Conservation (phyloP, 192 early-diverging fungal genomes). For the Powellomyces hirtus region DNA sequence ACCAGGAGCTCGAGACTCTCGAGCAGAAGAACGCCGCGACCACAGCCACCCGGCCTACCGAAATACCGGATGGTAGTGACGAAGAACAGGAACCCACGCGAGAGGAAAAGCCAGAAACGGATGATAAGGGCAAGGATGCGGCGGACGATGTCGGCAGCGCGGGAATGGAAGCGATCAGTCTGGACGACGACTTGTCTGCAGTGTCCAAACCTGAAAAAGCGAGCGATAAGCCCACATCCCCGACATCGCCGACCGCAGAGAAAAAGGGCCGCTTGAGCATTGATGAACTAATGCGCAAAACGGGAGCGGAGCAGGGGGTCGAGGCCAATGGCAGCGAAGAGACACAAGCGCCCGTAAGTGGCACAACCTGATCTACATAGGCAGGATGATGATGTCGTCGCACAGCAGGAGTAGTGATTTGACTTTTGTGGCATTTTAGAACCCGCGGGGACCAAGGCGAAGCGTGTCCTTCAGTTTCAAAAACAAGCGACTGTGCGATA, state of each 20-base stretch:
- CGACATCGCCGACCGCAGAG: conserved; percentile 3
- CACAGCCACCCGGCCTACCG: not conserved
- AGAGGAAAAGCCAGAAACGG: not conserved
- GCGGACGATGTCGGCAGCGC: conserved; percentile 31
- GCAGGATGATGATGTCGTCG: too few species aligned
- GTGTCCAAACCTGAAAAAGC: conserved; percentile 12
- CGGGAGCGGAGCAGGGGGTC: conserved; percentile 19
- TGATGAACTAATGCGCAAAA: conserved; percentile 46
- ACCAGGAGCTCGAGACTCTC: conserved; percentile 20
- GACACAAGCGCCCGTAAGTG: conserved; percentile 19
- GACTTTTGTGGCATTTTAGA: conserved; percentile 16
- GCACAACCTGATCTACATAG: too few species aligned
- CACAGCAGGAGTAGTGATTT: too few species aligned
- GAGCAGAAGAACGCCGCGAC: not conserved
- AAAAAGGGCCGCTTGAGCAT: conserved; percentile 35
- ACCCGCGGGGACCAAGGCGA: conserved; percentile 34
- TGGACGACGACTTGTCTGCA: conserved; percentile 29
- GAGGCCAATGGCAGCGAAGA: conserved; percentile 5
- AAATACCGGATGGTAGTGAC: too few species aligned
- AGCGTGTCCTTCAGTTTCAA: conserved; percentile 69
- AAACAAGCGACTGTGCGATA: conserved; percentile 97
- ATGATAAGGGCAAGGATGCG: conserved; percentile 1
- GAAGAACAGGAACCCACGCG: not conserved
- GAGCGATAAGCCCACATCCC: not conserved
- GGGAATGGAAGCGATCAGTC: conserved; percentile 45